Evolutionary conservation across 2,329 filamentous ascomycete genomes (phyloP), one percentile per base, ranked within the genome.

Genomic region (Ceratocystis harringtonii): DNA sequence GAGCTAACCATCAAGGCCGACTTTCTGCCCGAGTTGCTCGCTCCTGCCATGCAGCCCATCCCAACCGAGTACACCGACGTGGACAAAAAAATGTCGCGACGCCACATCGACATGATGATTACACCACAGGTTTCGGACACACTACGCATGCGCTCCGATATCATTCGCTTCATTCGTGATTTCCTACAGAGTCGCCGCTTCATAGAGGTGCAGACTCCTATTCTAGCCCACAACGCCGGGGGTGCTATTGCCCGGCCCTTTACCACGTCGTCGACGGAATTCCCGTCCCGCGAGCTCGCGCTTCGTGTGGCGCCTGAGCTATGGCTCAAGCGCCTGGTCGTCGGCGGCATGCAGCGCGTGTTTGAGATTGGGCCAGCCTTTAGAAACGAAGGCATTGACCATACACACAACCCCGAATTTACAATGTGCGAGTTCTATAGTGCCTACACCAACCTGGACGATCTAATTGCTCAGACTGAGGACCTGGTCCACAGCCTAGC

Each of bases 341-440:
- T 97, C 19, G 92, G 92, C 62, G 92, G 92, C 1, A 85, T 97
- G 68, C 88, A 95, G 70, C 85, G 81, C 68, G 85, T 99, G 30
- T 99, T 95, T 72, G 94, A 99, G 75, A 92, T 99, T 69, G 94
- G 94, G 0, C 87, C 90, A 2, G 85, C 86, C 12, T 99, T 99
- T 75, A 84, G 94, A 55, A 99, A 99, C 73, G 94, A 99, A 77
- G 90, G 90, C 74, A 77, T 96, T 44, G 92, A 96, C 74, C 83
- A 82, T 36, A 96, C 90, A 0, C 94, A 99, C 74, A 99, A 99
- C 72, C 92, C 94, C 0, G 94, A 99, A 73, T 99, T 97, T 76
- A 94, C 89, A 57, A 97, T 90, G 68, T 97, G 92, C 78, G 94
- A 99, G 76, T 97, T 96, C 76, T 99, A 99, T 76, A 86, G 88